Percentiles rank a stretch among this genome's conserved stretches.
Conservation (phyloP, 768 basidiomycete species). For the Lentinula edodes region DNA sequence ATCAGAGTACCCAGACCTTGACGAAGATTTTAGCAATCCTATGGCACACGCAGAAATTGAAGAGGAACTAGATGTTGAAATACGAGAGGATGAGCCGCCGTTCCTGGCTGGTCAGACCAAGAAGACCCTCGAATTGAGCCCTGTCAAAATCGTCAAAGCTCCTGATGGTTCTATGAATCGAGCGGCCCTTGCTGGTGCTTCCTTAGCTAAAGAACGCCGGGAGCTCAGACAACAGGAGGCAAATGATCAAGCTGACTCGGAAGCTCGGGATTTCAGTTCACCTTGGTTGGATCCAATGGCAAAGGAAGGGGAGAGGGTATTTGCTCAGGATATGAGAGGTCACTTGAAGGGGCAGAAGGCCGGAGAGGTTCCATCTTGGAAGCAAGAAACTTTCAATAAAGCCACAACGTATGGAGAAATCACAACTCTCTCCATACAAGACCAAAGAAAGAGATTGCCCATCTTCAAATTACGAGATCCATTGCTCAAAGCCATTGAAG, state of each 20-base stretch:
- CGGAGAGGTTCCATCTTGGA: constrained; percentile 84
- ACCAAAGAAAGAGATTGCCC: constrained; percentile 86
- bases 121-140: constrained; percentile 89
- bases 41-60: constrained; percentile 82
- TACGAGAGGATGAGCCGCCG: constrained; percentile 93
- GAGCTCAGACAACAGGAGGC: constrained; percentile 92
- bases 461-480: constrained; percentile 94
- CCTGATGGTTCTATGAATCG: constrained; percentile 96
- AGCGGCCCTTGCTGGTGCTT: constrained; percentile 90
- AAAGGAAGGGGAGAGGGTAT: constrained; percentile 75
- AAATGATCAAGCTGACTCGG: constrained; percentile 91
- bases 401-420: constrained; percentile 94
- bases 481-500: constrained; percentile 81
- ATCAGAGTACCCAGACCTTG: constrained; percentile 90
- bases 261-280: constrained; percentile 89
- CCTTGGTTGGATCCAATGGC: constrained; percentile 99
- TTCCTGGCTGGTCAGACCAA: constrained; percentile 97
- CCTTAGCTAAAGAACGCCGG: constrained; percentile 90
- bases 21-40: constrained; percentile 78
- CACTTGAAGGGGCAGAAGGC: constrained; percentile 79
- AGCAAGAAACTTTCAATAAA: constrained; percentile 89
- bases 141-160: constrained; percentile 97
- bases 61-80: constrained; percentile 95
- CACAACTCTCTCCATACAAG: constrained; percentile 84
- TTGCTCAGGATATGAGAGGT: constrained; percentile 89